Evolutionary conservation across 805 yeast species (phyloP).

Genomic region (Torulaspora microellipsoides): DNA sequence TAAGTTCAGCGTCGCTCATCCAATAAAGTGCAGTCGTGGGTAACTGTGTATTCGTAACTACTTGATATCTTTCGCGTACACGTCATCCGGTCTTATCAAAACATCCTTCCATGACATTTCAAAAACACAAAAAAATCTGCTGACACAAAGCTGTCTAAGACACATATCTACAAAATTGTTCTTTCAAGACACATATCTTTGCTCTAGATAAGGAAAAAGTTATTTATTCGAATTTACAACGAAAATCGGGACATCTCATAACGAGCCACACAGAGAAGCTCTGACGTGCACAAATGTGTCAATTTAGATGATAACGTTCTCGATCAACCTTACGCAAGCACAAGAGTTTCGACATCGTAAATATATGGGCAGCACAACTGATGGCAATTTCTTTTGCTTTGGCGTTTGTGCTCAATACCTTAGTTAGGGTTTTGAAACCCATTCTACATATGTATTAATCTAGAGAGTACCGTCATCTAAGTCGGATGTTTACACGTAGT

Average conservation of each 20-base stretch:
- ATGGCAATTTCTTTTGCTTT: constrained; percentile 52
- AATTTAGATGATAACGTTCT: constrained; percentile 53
- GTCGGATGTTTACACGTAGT: constrained; percentile 31
- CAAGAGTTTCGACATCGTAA: constrained; percentile 46
- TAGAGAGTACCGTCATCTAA: constrained; percentile 34
- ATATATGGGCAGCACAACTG: constrained; percentile 76
- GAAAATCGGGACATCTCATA: background rate
- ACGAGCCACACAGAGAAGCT: background rate
- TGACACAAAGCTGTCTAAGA: too few species aligned
- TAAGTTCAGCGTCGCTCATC: background rate
- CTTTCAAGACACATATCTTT: background rate
- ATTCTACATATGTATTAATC: constrained; percentile 73
- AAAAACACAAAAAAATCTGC: too few species aligned
- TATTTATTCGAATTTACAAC: too few species aligned
- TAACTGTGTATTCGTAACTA: too few species aligned
- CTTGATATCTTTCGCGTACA: too few species aligned
- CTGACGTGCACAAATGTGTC: constrained; percentile 1
- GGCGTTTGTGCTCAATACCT: constrained; percentile 43
- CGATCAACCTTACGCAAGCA: constrained; percentile 59
- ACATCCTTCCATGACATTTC: too few species aligned
- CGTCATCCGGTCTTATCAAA: too few species aligned
- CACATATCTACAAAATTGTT: too few species aligned
- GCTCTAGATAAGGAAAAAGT: background rate
- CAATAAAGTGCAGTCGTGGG: too few species aligned
- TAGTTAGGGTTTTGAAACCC: constrained; percentile 58